These are phyloP conservation scores for Patellaria atrata DNA, from an alignment of 495 filamentous ascomycete genomes.

Conservation along the genomic window DNA sequence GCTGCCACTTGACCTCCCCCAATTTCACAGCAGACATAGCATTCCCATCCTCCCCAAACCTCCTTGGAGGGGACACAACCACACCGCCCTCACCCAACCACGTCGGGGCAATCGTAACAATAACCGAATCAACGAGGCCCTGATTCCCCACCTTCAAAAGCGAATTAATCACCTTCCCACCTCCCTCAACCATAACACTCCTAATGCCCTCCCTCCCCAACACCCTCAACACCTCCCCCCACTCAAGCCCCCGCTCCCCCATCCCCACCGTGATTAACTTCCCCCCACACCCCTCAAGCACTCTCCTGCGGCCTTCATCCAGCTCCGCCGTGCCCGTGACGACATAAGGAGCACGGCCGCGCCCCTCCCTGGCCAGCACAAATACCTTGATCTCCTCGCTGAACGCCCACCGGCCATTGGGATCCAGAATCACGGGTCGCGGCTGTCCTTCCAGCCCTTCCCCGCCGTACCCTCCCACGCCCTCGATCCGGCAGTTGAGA, in stretches of 20 bases:
- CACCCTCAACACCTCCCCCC: conserved; percentile 46
- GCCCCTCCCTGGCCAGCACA: conserved; percentile 44
- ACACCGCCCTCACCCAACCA: conserved; percentile 74
- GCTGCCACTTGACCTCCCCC: conserved; percentile 52
- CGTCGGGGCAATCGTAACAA: conserved; percentile 73
- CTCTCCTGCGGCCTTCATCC: conserved; percentile 17
- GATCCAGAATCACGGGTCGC: conserved; percentile 66
- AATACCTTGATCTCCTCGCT: conserved; percentile 45
- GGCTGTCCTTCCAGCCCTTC: conserved; percentile 49
- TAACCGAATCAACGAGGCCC: conserved; percentile 53
- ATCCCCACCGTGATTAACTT: conserved; percentile 33
- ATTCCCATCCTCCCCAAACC: conserved; percentile 33
- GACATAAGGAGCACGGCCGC: conserved; percentile 59
- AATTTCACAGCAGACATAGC: conserved; percentile 46
- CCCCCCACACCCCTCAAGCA: conserved; percentile 37
- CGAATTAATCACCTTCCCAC: conserved; percentile 61
- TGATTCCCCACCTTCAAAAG: conserved; percentile 47
- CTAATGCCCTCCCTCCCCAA: conserved; percentile 46
- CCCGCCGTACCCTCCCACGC: conserved; percentile 38
- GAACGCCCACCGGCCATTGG: conserved; percentile 51
- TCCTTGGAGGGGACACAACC: conserved; percentile 46
- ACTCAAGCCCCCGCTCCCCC: conserved; percentile 32
- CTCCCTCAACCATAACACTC: conserved; percentile 84
- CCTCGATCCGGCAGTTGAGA: conserved; percentile 60
- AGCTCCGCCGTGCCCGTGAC: conserved; percentile 35